Base-by-base conservation (phyloP, 2,329 filamentous ascomycete species). In the Alternaria panax region DNA sequence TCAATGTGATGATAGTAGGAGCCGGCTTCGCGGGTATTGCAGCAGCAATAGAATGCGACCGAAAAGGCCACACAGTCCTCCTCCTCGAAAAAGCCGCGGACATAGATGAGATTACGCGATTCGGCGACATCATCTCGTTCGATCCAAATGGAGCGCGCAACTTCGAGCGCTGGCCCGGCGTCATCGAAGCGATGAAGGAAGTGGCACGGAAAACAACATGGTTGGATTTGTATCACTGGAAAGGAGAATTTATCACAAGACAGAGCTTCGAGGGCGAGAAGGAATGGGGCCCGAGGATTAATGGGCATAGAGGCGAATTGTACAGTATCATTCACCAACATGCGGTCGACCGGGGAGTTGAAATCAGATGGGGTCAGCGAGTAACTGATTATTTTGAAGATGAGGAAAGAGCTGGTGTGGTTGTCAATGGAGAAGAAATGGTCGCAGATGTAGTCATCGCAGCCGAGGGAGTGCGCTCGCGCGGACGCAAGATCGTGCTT, bases 111-210 rank as follows among this genome's bases (percentile, higher is more conserved):
- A 81, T 88, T 36, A 88, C 87, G 57, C 74, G 79, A 1, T 82
- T 88, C 0, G 87, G 86, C 41, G 85, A 88, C 75, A 87, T 88
- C 64, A 88, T 88, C 66, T 85, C 83, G 8, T 88, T 88, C 64
- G 86, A 86, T 7, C 79, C 84, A 41, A 89, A 89, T 69, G 85
- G 82, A 18, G 85, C 86, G 1, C 82, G 86, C 28, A 86, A 88
- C 64, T 87, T 88, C 64, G 73, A 83, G 55, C 83, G 86, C 34
- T 76, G 76, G 75, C 74, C 79, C 12, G 78, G 79, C 22, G 80
- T 88, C 22, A 79, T 81, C 16, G 75, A 79, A 45, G 79, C 79
- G 27, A 78, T 87, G 74, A 79, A 81, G 14, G 75, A 79, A 7
- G 75, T 87, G 14, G 84, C 83, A 62, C 85, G 86, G 57, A 73